Conservation (phyloP, 306 rosid genomes). For the Malus sylvestris region DNA sequence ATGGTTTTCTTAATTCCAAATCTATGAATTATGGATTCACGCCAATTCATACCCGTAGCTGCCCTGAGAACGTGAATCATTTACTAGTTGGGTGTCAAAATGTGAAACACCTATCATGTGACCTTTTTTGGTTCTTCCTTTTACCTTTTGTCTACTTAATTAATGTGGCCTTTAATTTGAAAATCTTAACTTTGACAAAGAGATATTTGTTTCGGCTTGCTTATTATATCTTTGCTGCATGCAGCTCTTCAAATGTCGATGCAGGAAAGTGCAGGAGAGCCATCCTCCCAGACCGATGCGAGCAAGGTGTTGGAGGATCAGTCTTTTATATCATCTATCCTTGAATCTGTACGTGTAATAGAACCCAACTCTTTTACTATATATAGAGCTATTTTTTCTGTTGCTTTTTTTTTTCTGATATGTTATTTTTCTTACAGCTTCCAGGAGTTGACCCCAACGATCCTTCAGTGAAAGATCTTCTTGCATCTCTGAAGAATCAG, state of each 20-base stretch:
- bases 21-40: not conserved
- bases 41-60: not conserved
- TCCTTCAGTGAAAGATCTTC: slow-evolving; percentile 36
- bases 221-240: slow-evolving; percentile 6
- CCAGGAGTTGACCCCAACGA: slow-evolving; percentile 43
- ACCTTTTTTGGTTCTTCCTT: not conserved
- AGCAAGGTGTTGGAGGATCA: slow-evolving; percentile 36
- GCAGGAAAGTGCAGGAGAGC: slow-evolving; percentile 19
- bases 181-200: not conserved
- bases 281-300: slow-evolving; percentile 14
- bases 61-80: not conserved
- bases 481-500: slow-evolving; percentile 28
- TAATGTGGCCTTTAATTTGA: not conserved
- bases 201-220: not conserved
- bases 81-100: not conserved
- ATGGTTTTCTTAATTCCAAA: not conserved
- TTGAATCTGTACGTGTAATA: slow-evolving; percentile 24
- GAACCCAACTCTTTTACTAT: not conserved
- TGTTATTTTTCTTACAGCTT: slow-evolving; percentile 18
- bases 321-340: slow-evolving; percentile 28
- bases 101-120: not conserved
- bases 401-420: not conserved
- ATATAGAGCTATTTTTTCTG: not conserved
- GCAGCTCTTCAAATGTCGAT: slow-evolving; percentile 42
- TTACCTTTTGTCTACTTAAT: not conserved